Evolutionary conservation across 1,284 basidiomycete genomes (phyloP).

Genomic region (Quambalaria eucalypti): DNA sequence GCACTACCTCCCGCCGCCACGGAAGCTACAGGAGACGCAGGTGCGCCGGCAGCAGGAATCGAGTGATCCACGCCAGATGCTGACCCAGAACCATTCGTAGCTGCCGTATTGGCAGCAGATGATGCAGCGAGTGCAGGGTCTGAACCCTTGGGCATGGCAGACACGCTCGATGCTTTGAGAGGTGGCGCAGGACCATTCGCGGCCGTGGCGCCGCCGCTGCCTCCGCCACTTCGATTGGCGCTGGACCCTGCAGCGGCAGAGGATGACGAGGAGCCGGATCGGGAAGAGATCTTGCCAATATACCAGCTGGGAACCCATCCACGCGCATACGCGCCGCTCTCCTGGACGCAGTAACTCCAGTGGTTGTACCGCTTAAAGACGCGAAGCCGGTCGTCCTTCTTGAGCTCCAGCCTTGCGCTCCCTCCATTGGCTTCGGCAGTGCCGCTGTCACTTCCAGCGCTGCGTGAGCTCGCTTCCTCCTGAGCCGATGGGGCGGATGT

Average conservation of each 20-base stretch:
- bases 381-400: constrained; percentile 73
- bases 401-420: constrained; percentile 68
- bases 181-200: too few species aligned
- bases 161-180: too few species aligned
- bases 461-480: neutral
- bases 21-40: too few species aligned
- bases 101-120: too few species aligned
- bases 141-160: too few species aligned
- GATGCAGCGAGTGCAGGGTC: too few species aligned
- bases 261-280: neutral
- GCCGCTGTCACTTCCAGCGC: neutral
- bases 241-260: neutral
- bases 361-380: constrained; percentile 95
- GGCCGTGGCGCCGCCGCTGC: too few species aligned
- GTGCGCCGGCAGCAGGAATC: too few species aligned
- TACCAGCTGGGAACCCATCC: constrained; percentile 46
- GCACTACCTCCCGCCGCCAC: too few species aligned
- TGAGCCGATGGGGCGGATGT: constrained; percentile 51
- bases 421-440: constrained; percentile 51
- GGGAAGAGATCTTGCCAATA: constrained; percentile 9
- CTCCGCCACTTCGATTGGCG: too few species aligned
- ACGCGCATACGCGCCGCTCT: constrained; percentile 26
- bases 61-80: too few species aligned
- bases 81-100: too few species aligned
- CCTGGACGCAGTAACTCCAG: constrained; percentile 65